A percentile compares a stretch with the other conserved stretches of the same genome.
phyloP scores from a whole-genome alignment of 1,284 basidiomycete genomes.

The Prillingera fragicola region DNA sequence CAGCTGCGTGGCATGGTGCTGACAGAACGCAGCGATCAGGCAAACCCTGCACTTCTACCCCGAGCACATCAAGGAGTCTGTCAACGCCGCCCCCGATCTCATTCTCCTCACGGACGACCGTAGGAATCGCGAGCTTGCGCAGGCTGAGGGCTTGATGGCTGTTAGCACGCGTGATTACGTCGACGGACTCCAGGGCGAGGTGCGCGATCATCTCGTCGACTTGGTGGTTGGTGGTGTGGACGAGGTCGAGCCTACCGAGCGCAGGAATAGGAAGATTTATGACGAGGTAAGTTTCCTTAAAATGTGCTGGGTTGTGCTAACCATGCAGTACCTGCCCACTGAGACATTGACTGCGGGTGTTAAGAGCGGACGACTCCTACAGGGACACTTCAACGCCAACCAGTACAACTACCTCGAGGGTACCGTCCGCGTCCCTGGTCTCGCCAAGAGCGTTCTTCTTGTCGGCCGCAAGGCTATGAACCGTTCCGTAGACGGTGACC shows the following conservation, averaged over 20 bases:
- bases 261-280: conserved; percentile 60
- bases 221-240: conserved; percentile 62
- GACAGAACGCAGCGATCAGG: conserved; percentile 62
- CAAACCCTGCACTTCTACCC: conserved; percentile 80
- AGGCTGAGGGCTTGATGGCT: conserved; percentile 61
- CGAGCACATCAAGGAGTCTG: conserved; percentile 59
- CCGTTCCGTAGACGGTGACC: conserved; percentile 85
- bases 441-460: conserved; percentile 74
- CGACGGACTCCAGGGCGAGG: conserved; percentile 59
- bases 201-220: conserved; percentile 61
- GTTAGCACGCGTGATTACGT: conserved; percentile 71
- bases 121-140: conserved; percentile 72
- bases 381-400: conserved; percentile 93
- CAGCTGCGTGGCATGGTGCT: not conserved
- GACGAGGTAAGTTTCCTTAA: conserved; percentile 60
- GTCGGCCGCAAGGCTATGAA: conserved; percentile 93
- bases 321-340: conserved; percentile 69
- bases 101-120: conserved; percentile 85
- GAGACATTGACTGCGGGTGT: conserved; percentile 73
- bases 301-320: not conserved
- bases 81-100: conserved; percentile 57
- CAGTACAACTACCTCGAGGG: conserved; percentile 97
- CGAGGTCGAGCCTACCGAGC: conserved; percentile 49
- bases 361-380: conserved; percentile 74
- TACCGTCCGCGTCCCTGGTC: conserved; percentile 67